Percentiles rank a stretch among this genome's conserved stretches.
These are phyloP conservation scores for Alternaria alternata DNA, from an alignment of 2,329 filamentous ascomycete species.

Conservation along the genomic window DNA sequence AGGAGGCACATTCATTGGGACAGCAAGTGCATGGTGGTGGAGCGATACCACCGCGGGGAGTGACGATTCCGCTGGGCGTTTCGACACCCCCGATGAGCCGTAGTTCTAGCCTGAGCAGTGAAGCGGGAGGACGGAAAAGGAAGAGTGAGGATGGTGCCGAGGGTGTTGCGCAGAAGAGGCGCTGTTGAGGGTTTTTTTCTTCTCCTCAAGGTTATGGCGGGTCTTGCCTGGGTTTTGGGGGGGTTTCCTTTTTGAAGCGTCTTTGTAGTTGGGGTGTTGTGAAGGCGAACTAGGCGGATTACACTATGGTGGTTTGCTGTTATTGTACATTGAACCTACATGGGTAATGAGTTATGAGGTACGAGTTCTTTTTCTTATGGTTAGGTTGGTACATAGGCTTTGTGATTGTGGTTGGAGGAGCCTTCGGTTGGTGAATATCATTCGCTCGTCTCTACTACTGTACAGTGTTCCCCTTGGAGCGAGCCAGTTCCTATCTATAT, in stretches of 20 bases:
- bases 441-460: not conserved
- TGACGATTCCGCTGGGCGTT: not conserved
- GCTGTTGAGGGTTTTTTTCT: no score
- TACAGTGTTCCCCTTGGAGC: not conserved
- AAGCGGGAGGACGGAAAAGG: constrained; percentile 32
- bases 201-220: no score
- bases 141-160: constrained; percentile 36
- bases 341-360: not conserved
- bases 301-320: not conserved
- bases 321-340: not conserved
- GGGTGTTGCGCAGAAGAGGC: constrained; percentile 27
- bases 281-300: no score
- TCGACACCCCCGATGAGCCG: constrained; percentile 43
- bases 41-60: no score
- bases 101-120: constrained; percentile 35
- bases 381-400: no score
- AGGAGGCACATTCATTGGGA: no score
- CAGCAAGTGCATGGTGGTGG: no score
- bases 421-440: not conserved
- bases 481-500: not conserved
- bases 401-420: not conserved
- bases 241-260: no score
- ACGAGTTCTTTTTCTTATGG: not conserved
- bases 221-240: no score
- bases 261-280: not conserved